Percentiles rank a stretch among this genome's conserved stretches.
phyloP scores from a whole-genome alignment of 768 basidiomycete genomes.

The Clavaria fumosa region DNA sequence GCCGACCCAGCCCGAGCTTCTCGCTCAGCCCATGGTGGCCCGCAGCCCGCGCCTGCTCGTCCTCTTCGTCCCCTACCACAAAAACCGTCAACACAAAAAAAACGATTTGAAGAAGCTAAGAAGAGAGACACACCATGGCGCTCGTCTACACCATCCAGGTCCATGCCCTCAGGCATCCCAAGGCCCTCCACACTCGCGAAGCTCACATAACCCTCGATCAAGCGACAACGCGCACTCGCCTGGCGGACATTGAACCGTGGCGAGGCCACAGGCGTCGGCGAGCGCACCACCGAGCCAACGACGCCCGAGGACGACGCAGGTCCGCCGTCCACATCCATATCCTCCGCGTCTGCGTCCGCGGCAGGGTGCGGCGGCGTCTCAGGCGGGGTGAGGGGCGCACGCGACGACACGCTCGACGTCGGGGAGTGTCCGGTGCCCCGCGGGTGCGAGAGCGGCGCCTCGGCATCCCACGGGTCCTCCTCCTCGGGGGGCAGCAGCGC shows the following conservation, averaged over 20 bases:
- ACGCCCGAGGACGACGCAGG: no score
- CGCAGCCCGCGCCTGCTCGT: no score
- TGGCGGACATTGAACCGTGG: slow-evolving; percentile 44
- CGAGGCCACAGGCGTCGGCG: no score
- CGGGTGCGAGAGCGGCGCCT: slow-evolving; percentile 4
- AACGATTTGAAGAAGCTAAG: no score
- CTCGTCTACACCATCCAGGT: slow-evolving; percentile 19
- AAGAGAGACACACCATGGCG: no score
- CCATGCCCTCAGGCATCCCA: slow-evolving; percentile 34
- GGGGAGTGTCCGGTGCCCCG: neutral
- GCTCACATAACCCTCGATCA: slow-evolving; percentile 50
- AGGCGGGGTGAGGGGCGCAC: slow-evolving; percentile 1
- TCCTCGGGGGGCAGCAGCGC: neutral
- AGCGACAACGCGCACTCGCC: slow-evolving; percentile 40
- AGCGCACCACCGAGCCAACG: no score
- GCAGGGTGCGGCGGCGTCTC: neutral
- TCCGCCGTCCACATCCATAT: no score
- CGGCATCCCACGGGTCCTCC: neutral
- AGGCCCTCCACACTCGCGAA: slow-evolving; percentile 54
- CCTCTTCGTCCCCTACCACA: no score
- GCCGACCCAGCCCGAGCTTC: no score
- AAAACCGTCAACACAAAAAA: no score
- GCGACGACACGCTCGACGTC: neutral
- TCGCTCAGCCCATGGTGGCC: no score
- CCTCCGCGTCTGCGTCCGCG: no score